Evolutionary conservation across 306 rosid genomes (phyloP).

Genomic region (Abrus precatorius): DNA sequence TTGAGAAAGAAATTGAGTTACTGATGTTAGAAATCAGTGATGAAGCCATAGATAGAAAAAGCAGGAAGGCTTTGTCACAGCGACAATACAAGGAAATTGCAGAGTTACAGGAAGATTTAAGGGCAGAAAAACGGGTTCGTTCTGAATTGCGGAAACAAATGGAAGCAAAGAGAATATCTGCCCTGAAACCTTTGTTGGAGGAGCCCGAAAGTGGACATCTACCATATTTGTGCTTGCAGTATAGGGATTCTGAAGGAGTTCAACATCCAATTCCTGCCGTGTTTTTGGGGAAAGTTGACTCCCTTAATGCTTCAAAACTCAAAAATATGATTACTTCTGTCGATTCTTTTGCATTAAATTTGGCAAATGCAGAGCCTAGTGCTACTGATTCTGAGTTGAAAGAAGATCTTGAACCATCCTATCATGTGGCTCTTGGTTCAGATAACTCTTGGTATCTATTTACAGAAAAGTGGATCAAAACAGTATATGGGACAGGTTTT

Average conservation of each 20-base stretch:
- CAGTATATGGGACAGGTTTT: conserved; percentile 81
- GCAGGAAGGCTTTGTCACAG: conserved; percentile 74
- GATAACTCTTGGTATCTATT: conserved; percentile 95
- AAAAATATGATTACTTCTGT: conserved; percentile 59
- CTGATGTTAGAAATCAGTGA: conserved; percentile 76
- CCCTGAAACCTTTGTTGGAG: conserved; percentile 75
- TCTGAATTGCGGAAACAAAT: conserved; percentile 71
- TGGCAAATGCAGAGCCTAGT: conserved; percentile 48
- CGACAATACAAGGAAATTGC: conserved; percentile 81
- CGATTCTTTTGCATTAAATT: conserved; percentile 64
- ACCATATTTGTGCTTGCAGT: conserved; percentile 87
- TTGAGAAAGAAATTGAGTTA: conserved; percentile 76
- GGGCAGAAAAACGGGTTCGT: conserved; percentile 79
- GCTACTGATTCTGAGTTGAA: conserved; percentile 50
- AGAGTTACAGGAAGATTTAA: conserved; percentile 80
- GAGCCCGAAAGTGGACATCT: conserved; percentile 72
- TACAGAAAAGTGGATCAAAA: conserved; percentile 89
- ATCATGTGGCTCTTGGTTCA: conserved; percentile 93
- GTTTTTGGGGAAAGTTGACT: conserved; percentile 76
- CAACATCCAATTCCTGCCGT: conserved; percentile 86
- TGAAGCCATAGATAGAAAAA: conserved; percentile 84
- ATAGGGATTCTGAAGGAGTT: conserved; percentile 90
- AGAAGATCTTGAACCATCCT: conserved; percentile 64
- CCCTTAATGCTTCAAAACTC: conserved; percentile 69
- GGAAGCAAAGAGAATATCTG: conserved; percentile 75